Conservation (phyloP, 352 stramenopile species). For the Phytophthora tentaculata region DNA sequence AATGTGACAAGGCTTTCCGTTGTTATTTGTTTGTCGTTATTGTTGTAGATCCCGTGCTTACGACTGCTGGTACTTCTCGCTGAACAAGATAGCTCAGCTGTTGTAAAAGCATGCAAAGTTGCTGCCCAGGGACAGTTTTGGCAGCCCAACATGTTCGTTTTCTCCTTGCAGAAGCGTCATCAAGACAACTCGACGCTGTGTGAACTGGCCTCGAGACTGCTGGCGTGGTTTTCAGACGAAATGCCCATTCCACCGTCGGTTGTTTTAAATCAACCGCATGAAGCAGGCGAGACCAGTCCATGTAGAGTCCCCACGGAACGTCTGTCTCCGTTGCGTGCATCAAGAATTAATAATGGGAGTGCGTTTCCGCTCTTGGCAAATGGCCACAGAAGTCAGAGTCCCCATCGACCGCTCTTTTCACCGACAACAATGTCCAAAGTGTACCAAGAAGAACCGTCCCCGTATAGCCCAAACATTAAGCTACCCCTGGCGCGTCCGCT, state of each 20-base stretch:
- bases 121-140: constrained; percentile 72
- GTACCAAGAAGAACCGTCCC: constrained; percentile 56
- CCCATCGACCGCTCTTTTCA: constrained; percentile 41
- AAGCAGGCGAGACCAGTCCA: constrained; percentile 1
- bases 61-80: constrained; percentile 63
- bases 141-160: constrained; percentile 85
- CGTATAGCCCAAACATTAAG: constrained; percentile 49
- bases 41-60: constrained; percentile 57
- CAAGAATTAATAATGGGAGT: constrained; percentile 17
- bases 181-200: constrained; percentile 53
- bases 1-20: constrained; percentile 13
- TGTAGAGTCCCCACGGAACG: constrained; percentile 2
- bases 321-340: constrained; percentile 12
- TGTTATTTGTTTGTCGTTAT: constrained; percentile 11
- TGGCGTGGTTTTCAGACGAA: constrained; percentile 47
- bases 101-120: constrained; percentile 63
- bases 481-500: constrained; percentile 52
- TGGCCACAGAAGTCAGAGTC: constrained; percentile 19
- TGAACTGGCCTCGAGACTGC: constrained; percentile 47
- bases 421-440: constrained; percentile 66
- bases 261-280: constrained; percentile 38
- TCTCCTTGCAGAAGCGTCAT: constrained; percentile 77
- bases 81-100: constrained; percentile 51
- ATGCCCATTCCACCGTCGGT: constrained; percentile 70
- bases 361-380: constrained; percentile 46